A percentile compares a stretch with the other conserved stretches of the same genome.
Evolutionary conservation across 441 rosid species (phyloP).

Genomic region (Euphorbia celastroides): DNA sequence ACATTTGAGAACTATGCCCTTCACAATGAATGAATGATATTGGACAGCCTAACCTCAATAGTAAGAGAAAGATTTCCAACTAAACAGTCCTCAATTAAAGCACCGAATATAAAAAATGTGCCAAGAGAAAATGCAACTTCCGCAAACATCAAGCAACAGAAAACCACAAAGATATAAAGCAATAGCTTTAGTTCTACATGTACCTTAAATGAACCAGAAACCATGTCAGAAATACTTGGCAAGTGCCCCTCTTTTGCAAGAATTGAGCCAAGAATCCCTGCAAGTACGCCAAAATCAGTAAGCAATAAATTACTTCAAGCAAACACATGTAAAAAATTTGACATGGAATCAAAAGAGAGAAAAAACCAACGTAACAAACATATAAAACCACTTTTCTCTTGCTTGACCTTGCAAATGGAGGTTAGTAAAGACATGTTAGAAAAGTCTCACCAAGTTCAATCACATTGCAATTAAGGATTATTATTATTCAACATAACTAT

Average conservation of each 20-base stretch:
- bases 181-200: slow-evolving; percentile 6
- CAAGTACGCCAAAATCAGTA: slow-evolving; percentile 1
- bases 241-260: slow-evolving; percentile 69
- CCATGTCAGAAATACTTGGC: slow-evolving; percentile 44
- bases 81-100: not conserved
- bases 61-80: not conserved
- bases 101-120: not conserved
- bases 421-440: no score
- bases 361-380: not conserved
- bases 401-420: no score
- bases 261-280: slow-evolving; percentile 82
- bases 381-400: no score
- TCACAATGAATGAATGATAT: no score
- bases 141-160: not conserved
- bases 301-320: not conserved
- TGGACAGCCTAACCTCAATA: not conserved
- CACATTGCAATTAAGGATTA: not conserved
- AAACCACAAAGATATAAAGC: not conserved
- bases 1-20: no score
- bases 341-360: not conserved
- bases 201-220: slow-evolving; percentile 82
- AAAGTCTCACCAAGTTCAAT: not conserved
- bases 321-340: not conserved
- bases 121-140: not conserved
- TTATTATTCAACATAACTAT: not conserved